phyloP scores from a whole-genome alignment of 2,329 filamentous ascomycete genomes.

The Talaromyces atroroseus region DNA sequence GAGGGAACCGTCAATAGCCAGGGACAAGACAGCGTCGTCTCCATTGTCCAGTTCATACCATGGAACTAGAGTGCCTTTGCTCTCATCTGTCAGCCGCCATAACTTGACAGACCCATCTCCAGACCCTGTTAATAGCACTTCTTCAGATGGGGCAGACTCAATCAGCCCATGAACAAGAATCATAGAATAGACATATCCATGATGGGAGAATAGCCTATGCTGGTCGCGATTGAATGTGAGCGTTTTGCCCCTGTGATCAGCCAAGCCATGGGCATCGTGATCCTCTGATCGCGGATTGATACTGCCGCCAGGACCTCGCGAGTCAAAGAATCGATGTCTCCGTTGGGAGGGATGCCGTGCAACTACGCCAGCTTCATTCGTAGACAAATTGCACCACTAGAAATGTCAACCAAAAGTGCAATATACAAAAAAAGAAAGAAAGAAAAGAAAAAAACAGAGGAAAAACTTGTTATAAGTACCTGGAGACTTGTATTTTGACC shows the following conservation, averaged over 20 bases:
- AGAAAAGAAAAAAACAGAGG: no score
- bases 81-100: constrained; percentile 67
- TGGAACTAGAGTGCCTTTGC: constrained; percentile 60
- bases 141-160: constrained; percentile 58
- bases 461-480: constrained; percentile 33
- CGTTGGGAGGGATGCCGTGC: constrained; percentile 69
- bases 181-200: constrained; percentile 96
- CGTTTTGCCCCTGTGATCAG: constrained; percentile 56
- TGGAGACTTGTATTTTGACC: constrained; percentile 93
- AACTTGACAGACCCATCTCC: constrained; percentile 92
- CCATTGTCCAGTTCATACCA: constrained; percentile 62
- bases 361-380: constrained; percentile 56
- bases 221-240: constrained; percentile 78
- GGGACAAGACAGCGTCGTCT: constrained; percentile 63
- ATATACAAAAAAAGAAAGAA: background rate
- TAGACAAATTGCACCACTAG: constrained; percentile 70
- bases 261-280: constrained; percentile 46
- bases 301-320: constrained; percentile 73
- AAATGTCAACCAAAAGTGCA: constrained; percentile 18
- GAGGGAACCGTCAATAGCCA: constrained; percentile 84
- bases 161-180: constrained; percentile 70
- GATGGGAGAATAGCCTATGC: constrained; percentile 85
- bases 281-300: constrained; percentile 65
- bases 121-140: constrained; percentile 82
- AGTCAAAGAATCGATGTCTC: constrained; percentile 90